Conservation (phyloP, 768 basidiomycete species). For the Phaeolepiota aurea region DNA sequence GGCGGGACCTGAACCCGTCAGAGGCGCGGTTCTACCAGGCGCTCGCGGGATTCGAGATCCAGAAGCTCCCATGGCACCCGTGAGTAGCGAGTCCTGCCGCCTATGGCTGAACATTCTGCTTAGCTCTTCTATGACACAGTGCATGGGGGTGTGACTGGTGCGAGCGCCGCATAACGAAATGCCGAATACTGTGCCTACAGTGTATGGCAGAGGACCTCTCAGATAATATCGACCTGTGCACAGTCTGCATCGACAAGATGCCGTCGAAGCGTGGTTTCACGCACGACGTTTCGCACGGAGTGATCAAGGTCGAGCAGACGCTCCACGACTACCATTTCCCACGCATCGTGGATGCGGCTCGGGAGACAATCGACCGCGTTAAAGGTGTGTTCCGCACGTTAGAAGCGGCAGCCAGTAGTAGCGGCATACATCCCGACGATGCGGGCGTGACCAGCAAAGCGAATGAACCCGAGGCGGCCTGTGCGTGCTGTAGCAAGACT, state of each 20-base stretch:
- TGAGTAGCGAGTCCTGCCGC: slow-evolving; percentile 13
- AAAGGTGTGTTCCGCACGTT: neutral
- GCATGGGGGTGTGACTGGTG: slow-evolving; percentile 24
- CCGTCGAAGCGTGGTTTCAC: slow-evolving; percentile 19
- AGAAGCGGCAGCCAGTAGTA: neutral
- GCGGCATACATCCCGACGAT: neutral
- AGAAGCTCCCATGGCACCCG: slow-evolving; percentile 27
- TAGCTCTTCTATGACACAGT: slow-evolving; percentile 7
- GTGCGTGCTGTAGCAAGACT: slow-evolving; percentile 9
- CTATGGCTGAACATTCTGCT: neutral
- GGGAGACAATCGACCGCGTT: neutral
- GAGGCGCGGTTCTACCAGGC: slow-evolving; percentile 26
- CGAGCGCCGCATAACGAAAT: slow-evolving; percentile 21
- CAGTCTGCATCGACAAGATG: slow-evolving; percentile 19
- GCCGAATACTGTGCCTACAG: slow-evolving; percentile 21
- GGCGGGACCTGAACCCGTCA: slow-evolving; percentile 21
- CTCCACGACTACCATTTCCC: neutral
- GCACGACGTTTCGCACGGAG: slow-evolving; percentile 21
- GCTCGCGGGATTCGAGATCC: slow-evolving; percentile 21
- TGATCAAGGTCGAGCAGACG: slow-evolving; percentile 13
- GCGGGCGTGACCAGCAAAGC: neutral
- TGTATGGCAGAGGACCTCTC: slow-evolving; percentile 24
- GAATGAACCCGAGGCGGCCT: neutral
- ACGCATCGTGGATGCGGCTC: neutral
- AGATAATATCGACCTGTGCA: slow-evolving; percentile 24